A percentile compares a stretch with the other conserved stretches of the same genome.
phyloP scores from a whole-genome alignment of 2,329 filamentous ascomycete species.

The Metarhizium guizhouense region DNA sequence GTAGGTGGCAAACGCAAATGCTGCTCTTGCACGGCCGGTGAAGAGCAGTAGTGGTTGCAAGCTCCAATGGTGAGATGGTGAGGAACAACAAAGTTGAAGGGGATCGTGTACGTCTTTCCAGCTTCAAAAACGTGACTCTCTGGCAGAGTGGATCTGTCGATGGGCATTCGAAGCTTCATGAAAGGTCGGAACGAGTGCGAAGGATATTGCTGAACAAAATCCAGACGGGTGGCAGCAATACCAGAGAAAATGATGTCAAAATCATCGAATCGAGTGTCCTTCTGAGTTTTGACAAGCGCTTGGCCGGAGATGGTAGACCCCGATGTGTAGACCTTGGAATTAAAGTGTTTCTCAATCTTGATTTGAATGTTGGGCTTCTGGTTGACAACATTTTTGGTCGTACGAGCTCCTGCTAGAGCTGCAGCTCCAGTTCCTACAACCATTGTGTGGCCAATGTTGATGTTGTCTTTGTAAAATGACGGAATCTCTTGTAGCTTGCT shows the following conservation, averaged over 20 bases:
- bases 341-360: slow-evolving; percentile 43
- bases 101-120: slow-evolving; percentile 39
- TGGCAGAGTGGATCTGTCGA: slow-evolving; percentile 37
- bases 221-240: slow-evolving; percentile 38
- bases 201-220: slow-evolving; percentile 39
- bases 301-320: slow-evolving; percentile 41
- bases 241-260: slow-evolving; percentile 47
- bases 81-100: slow-evolving; percentile 54
- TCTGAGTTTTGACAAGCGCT: slow-evolving; percentile 34
- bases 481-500: not conserved
- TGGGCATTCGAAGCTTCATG: slow-evolving; percentile 47
- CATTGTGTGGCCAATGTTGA: not conserved
- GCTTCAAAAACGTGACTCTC: slow-evolving; percentile 36
- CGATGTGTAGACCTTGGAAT: slow-evolving; percentile 46
- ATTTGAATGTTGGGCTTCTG: slow-evolving; percentile 29
- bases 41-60: slow-evolving; percentile 40
- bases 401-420: not conserved
- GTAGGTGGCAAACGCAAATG: slow-evolving; percentile 46
- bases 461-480: not conserved
- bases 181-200: slow-evolving; percentile 42
- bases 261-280: slow-evolving; percentile 39
- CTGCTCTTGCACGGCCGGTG: slow-evolving; percentile 37
- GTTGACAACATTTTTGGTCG: slow-evolving; percentile 1
- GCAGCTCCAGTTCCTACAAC: not conserved
- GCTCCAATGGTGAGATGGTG: slow-evolving; percentile 46